phyloP scores from a whole-genome alignment of 2,329 filamentous ascomycete species.

The Lanzia echinophila region DNA sequence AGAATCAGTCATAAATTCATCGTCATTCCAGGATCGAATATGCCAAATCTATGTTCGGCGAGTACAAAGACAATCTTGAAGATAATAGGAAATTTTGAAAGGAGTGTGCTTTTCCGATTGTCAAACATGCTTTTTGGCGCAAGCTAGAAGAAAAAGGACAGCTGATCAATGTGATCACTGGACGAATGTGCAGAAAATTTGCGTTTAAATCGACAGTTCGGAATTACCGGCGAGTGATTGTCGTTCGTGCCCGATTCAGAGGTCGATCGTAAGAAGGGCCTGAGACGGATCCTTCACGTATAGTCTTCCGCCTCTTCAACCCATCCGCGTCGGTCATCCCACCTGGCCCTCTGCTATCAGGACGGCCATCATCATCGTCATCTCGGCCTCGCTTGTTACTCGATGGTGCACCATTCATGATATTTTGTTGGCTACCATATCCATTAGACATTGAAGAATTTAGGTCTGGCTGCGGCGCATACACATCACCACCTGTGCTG shows the following conservation, averaged over 20 bases:
- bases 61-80: constrained; percentile 35
- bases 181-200: constrained; percentile 25
- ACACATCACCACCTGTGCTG: constrained; percentile 60
- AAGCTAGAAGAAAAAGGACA: constrained; percentile 16
- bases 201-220: constrained; percentile 3
- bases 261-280: constrained; percentile 42
- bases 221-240: constrained; percentile 34
- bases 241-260: constrained; percentile 41
- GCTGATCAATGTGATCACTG: constrained; percentile 11
- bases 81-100: constrained; percentile 24
- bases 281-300: constrained; percentile 55
- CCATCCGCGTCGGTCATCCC: constrained; percentile 48
- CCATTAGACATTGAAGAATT: constrained; percentile 49
- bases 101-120: constrained; percentile 26
- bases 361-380: constrained; percentile 47
- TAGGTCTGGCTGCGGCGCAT: constrained; percentile 59
- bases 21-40: constrained; percentile 34
- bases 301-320: constrained; percentile 74
- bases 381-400: constrained; percentile 39
- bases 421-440: constrained; percentile 55
- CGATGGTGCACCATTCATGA: constrained; percentile 55
- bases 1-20: constrained; percentile 35
- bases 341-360: constrained; percentile 47
- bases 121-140: constrained; percentile 26
- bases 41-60: constrained; percentile 32